These are phyloP conservation scores for Claviceps sp. DNA, from an alignment of 2,329 filamentous ascomycete species.

Conservation along the genomic window DNA sequence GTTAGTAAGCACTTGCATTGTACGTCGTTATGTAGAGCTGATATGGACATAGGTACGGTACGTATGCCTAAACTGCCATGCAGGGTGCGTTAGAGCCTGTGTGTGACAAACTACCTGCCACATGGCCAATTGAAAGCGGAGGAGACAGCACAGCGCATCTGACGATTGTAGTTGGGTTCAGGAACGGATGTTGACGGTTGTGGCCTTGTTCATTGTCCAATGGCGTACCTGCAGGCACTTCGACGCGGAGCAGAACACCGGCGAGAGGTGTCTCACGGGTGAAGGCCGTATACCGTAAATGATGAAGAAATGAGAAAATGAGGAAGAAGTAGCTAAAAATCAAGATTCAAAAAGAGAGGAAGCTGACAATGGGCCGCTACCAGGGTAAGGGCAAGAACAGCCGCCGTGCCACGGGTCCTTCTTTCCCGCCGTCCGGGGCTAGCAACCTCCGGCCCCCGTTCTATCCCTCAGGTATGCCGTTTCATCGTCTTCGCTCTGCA, in stretches of 20 bases:
- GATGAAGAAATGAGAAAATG: neutral
- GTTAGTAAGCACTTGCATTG: neutral
- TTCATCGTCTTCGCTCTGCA: too few relatives aligned
- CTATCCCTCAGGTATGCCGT: too few relatives aligned
- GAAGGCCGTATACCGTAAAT: too few relatives aligned
- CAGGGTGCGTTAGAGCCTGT: neutral
- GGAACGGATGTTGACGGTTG: neutral
- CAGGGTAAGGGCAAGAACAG: neutral
- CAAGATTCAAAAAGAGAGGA: too few relatives aligned
- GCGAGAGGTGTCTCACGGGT: too few relatives aligned
- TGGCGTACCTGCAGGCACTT: too few relatives aligned
- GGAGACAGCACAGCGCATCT: neutral
- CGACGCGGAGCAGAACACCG: too few relatives aligned
- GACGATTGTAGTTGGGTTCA: neutral
- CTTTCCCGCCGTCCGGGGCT: neutral
- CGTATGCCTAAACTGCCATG: neutral
- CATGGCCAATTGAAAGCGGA: neutral
- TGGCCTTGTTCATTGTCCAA: neutral
- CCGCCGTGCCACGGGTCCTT: neutral
- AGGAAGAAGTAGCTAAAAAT: neutral
- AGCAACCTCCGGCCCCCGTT: too few relatives aligned
- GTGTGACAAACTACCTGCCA: neutral
- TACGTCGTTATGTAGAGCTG: neutral
- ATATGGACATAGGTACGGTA: neutral
- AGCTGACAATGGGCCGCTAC: neutral